Evolutionary conservation across 805 yeast species (phyloP), one percentile per base, ranked within the genome.

Genomic region (Lachancea lanzarotensis): DNA sequence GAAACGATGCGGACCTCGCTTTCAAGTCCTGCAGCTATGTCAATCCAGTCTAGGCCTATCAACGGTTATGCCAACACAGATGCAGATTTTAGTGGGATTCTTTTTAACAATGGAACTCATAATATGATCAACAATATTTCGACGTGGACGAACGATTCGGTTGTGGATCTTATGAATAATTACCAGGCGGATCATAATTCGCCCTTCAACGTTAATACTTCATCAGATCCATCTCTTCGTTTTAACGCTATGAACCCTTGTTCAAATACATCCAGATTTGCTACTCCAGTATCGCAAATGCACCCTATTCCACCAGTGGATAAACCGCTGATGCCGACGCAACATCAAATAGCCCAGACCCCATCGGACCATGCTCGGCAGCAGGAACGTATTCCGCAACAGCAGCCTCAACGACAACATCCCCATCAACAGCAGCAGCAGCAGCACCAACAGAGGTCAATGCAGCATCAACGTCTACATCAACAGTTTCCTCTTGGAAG

Each of bases 71-170:
- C 25, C 7, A 35, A n/a, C 26, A 3, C 38, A 12, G 38, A 35
- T n/a, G 38, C 27, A 11, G 36, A 41, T 26, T 45, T 48, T 6
- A 49, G 49, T 31, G 59, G 55, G n/a, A 49, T 59, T 2, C 41
- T 61, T 18, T 57, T 59, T 37, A 57, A 55, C 40, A 60, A 58
- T 12, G 70, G 81, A 20, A 74, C 82, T 1, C 77, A 76, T 34
- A 73, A 73, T 27, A 78, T 78, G 84, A 78, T 78, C 53, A 76
- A 69, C 54, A 76, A 78, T 52, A 78, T 78, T 31, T 75, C 81
- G 0, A 74, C 73, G 1, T 78, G 84, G 84, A 78, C 82, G 2
- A 59, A 52, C 22, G 59, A 62, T 33, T 55, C 62, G 1, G 63
- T 62, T 18, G 46, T 45, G 29, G 53, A 53, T 32, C 42, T 53